These are phyloP conservation scores for Aegilops tauschii DNA, from an alignment of 176 grass and related monocot species.

Conservation along the genomic window DNA sequence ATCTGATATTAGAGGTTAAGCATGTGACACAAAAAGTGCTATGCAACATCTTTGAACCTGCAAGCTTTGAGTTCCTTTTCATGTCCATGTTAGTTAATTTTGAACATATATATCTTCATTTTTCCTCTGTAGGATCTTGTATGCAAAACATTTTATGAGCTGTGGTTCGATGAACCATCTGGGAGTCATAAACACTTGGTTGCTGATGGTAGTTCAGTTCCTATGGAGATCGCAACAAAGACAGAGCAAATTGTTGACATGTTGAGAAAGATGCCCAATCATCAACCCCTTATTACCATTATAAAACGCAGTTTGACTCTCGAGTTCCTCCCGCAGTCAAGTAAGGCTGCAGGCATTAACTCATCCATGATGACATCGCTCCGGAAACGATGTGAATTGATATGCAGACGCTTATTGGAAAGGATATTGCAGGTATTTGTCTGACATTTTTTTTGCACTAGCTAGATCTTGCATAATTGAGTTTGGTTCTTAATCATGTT, in stretches of 20 bases:
- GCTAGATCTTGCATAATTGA: conserved; percentile 24
- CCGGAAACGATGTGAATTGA: conserved; percentile 82
- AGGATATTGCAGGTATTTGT: conserved; percentile 92
- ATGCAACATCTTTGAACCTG: conserved; percentile 27
- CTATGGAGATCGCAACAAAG: conserved; percentile 91
- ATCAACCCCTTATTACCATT: conserved; percentile 88
- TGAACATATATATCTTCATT: conserved; percentile 18
- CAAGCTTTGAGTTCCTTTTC: conserved; percentile 16
- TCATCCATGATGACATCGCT: conserved; percentile 58
- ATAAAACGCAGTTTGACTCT: conserved; percentile 82
- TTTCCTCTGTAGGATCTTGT: conserved; percentile 73
- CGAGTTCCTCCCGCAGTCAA: conserved; percentile 96
- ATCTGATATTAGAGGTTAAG: background rate
- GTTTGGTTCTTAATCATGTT: conserved; percentile 21
- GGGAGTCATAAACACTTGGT: conserved; percentile 91
- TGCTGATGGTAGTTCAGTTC: conserved; percentile 97
- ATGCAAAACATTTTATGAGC: conserved; percentile 98
- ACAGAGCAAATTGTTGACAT: conserved; percentile 99
- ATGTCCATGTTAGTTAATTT: conserved; percentile 18
- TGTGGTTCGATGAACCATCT: conserved; percentile 96
- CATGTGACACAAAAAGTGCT: conserved; percentile 13
- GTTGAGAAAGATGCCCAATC: conserved; percentile 94
- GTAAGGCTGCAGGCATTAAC: conserved; percentile 82
- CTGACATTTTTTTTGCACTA: conserved; percentile 21
- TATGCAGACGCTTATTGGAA: conserved; percentile 90